Percentiles rank a stretch among this genome's conserved stretches.
Evolutionary conservation across 1,284 basidiomycete genomes (phyloP).

Genomic region (Prillingera fragicola): DNA sequence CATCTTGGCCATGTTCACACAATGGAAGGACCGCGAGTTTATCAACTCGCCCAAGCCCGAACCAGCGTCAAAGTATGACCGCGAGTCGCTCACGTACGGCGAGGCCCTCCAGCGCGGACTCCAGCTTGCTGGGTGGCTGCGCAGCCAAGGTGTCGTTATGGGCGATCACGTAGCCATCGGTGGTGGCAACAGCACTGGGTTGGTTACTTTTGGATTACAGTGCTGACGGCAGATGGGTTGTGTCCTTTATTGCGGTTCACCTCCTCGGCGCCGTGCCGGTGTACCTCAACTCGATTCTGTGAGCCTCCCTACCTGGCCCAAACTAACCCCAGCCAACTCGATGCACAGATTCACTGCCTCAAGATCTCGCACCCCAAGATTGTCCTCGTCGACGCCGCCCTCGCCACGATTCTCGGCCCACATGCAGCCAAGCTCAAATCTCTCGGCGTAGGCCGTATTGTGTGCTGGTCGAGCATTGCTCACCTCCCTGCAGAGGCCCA

Average conservation of each 20-base stretch:
- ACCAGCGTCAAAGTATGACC: slow-evolving; percentile 1
- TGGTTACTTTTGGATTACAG: too few relatives aligned
- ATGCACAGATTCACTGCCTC: slow-evolving; percentile 27
- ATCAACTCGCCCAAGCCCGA: slow-evolving; percentile 3
- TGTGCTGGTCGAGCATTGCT: not conserved
- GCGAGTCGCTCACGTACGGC: slow-evolving; percentile 5
- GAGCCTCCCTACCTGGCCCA: slow-evolving; percentile 10
- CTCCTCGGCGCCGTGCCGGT: slow-evolving; percentile 38
- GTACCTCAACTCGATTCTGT: slow-evolving; percentile 37
- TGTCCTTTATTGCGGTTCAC: slow-evolving; percentile 34
- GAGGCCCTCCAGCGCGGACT: slow-evolving; percentile 22
- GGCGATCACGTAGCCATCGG: slow-evolving; percentile 36
- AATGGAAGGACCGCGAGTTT: slow-evolving; percentile 1
- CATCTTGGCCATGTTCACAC: not conserved
- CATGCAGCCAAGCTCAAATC: not conserved
- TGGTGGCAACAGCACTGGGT: slow-evolving; percentile 26
- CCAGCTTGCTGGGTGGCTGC: slow-evolving; percentile 30
- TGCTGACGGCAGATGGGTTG: slow-evolving; percentile 25
- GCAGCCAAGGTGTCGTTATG: slow-evolving; percentile 22
- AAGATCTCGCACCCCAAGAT: slow-evolving; percentile 22
- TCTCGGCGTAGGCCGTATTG: not conserved
- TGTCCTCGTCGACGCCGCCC: slow-evolving; percentile 29
- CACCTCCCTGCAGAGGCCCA: not conserved
- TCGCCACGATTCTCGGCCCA: slow-evolving; percentile 20
- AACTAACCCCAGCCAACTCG: slow-evolving; percentile 3